Base-by-base conservation (phyloP, 768 basidiomycete species). In the Amanita muscaria region DNA sequence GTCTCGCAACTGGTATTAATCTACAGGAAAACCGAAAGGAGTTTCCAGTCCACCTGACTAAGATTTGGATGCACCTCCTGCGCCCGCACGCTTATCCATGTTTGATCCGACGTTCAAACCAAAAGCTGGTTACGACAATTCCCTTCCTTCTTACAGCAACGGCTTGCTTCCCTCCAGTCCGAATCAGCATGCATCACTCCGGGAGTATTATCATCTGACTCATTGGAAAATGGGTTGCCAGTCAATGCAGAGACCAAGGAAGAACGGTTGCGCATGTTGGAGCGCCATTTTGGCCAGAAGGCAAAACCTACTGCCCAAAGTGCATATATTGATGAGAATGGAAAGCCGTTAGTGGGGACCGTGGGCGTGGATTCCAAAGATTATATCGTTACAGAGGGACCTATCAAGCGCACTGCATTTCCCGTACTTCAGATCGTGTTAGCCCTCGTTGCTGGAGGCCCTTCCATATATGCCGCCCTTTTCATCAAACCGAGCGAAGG, bases 201-300 rank as follows among this genome's bases (percentile, higher is more conserved):
- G 49, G 2, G 47, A 49, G 21, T 42, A 42, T 15, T 41, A 42
- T 66, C 64, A 43, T 61, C 56, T 37, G 73, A 76, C 40, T 67
- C 67, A 1, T 67, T 69, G 10, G 68, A 71, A 16, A 66, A 67
- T 46, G 65, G 63, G 15, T 57, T 61, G 0, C 59, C 62, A 1
- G 52, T 81, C 3, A 69, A 76, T 45, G 59, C 70, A 1, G 59
- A 67, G n/a, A 62, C 76, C 23, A 84, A 81, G 57, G 77, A 79
- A 57, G 81, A 83, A 52, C 70, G 82, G 14, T 67, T 83, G 52
- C 73, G 79, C 5, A 83, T 83, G 80, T 68, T 86, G 8, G 77
- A 83, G 55, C 71, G 71, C 14, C 80, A 83, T 49, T 86, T 84
- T 56, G 74, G 75, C 3, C 58, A 62, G n/a, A 66, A 69, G 37